Base-by-base conservation (phyloP, 1,284 basidiomycete species). In the Malassezia psittaci region DNA sequence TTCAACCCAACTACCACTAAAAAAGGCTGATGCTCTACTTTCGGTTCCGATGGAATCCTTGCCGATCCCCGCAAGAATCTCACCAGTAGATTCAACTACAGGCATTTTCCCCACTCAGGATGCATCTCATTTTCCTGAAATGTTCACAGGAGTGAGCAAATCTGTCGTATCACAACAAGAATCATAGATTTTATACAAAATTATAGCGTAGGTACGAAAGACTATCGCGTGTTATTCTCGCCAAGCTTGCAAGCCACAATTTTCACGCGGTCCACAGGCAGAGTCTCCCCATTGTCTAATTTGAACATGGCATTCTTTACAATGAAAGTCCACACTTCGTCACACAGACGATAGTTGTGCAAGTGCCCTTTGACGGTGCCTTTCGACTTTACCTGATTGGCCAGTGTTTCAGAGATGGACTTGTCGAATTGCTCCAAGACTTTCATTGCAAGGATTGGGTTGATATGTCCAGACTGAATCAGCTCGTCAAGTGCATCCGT, bases 401-500 rank as follows among this genome's bases (percentile, higher is more conserved):
- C 49, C 5, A 74, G 61, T 18, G 69, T 69, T 42, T 69, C 69
- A 15, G 72, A 71, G 48, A 74, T 68, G 21, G 68, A 63, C 50
- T 66, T 65, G 52, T 74, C 72, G 39, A 74, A 74, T 52, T 74
- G 70, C 54, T 69, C 88, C 54, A 98, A 78, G 8, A 96, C 90
- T 75, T 93, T 88, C 87, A 96, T 90, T 12, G 93, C 93, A 60
- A 98, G 78, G 77, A 98, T 91, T 2, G 94, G 93, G 18, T 91
- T 94, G 67, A 98, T 96, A 56, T 89, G 86, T 1, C 93, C 93
- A 65, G 86, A 88, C 49, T 91, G 94, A 72, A 98, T 98, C 60
- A 98, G 83, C 78, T 98, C 93, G 78, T 98, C 93, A 66, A 98
- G 83, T 62, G 93, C 90, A 79, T 98, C 93, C n/a, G 93, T 96